Evolutionary conservation across 73 alveolate genomes (phyloP), one percentile per base, ranked within the genome.

Genomic region (Tetrahymena thermophila): DNA sequence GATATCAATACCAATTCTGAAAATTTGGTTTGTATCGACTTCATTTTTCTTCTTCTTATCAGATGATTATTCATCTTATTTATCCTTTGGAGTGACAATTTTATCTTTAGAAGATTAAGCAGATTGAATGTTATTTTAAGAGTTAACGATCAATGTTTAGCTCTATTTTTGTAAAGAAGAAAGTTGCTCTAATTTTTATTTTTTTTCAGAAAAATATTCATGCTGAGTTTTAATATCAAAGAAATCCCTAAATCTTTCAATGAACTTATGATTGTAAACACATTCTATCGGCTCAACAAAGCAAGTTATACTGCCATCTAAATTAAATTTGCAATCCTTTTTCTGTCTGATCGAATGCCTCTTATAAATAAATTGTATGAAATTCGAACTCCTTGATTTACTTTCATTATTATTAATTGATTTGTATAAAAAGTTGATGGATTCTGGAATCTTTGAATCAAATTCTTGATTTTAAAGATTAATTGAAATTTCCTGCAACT

Each of bases 201-300:
- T 71, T 42, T 71, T 71, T 34, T 71, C 89, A 28, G 89, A 71
- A 43, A 93, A 71, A 95, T 95, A 85, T 83, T 95, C 97, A 43
- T 19, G 43, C 55, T 85, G 43, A 9, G 56, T 58, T 55, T 95
- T 94, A 44, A 95, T 95, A 85, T 95, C 55, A 35, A 95, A 95
- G 55, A 95, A 95, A 34, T 95, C 95, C 35, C 89, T 37, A 93
- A 94, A 95, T 95, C 94, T 85, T n/a, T 71, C 25, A 34, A 95
- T 89, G 34, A 95, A 85, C 23, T 43, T 56, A 35, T 38, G 50
- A 34, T 85, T 57, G 43, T 95, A 95, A 84, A 35, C 50, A 38
- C 97, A 95, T 95, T 95, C 97, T 14, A 95, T 85, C 11, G 97
- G 97, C 25, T 95, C 97, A 3, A 95, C 34, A 56, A 85, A 95